These are phyloP conservation scores for Aspergillus sp. DNA, from an alignment of 2,329 filamentous ascomycete species.

Conservation along the genomic window DNA sequence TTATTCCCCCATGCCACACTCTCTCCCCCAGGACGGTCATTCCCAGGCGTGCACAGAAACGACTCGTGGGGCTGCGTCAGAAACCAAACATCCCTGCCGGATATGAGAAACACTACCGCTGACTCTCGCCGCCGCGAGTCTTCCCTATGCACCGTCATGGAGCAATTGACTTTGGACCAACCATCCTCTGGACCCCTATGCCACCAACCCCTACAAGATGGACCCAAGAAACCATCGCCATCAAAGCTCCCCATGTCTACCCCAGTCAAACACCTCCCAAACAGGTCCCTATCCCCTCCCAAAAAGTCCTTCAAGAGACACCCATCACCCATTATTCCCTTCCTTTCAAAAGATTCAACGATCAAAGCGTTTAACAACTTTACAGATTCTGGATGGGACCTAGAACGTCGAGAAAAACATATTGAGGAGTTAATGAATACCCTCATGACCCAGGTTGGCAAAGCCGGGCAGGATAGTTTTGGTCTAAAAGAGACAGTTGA, in stretches of 20 bases:
- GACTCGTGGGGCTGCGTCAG: background rate
- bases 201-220: constrained; percentile 5
- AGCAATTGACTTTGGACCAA: constrained; percentile 4
- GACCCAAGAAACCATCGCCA: constrained; percentile 7
- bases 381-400: constrained; percentile 55
- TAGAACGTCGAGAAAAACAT: constrained; percentile 66
- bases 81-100: background rate
- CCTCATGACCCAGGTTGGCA: constrained; percentile 66
- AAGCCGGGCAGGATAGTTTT: constrained; percentile 60
- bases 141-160: constrained; percentile 5
- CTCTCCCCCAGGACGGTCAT: constrained; percentile 8
- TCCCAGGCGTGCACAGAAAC: constrained; percentile 4
- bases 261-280: constrained; percentile 34
- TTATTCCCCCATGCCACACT: constrained; percentile 18
- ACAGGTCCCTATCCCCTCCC: constrained; percentile 12
- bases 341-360: constrained; percentile 70
- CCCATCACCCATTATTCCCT: constrained; percentile 38
- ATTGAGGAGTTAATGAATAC: constrained; percentile 68
- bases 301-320: constrained; percentile 32
- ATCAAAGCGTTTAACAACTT: constrained; percentile 48
- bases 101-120: background rate
- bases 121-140: constrained; percentile 1
- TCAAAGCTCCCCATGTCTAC: constrained; percentile 19
- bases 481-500: constrained; percentile 68
- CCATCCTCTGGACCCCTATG: constrained; percentile 8